These are phyloP conservation scores for Phoma sp. DNA, from an alignment of 2,329 filamentous ascomycete genomes.

Conservation along the genomic window DNA sequence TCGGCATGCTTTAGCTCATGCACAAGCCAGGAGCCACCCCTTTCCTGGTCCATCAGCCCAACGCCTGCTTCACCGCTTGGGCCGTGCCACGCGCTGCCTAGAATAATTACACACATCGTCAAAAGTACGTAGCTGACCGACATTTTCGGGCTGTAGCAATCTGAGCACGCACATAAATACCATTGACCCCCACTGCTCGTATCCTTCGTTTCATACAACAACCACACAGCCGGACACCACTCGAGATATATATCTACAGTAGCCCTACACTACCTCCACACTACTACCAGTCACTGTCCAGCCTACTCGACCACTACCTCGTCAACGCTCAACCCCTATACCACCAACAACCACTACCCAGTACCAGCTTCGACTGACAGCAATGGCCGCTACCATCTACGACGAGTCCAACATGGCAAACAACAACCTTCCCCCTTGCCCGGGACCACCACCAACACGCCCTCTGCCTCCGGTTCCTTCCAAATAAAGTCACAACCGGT, in stretches of 20 bases:
- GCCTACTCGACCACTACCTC: slow-evolving; percentile 14
- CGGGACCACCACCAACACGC: slow-evolving; percentile 57
- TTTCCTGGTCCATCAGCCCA: slow-evolving; percentile 49
- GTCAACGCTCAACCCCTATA: slow-evolving; percentile 13
- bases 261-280: slow-evolving; percentile 19
- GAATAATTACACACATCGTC: slow-evolving; percentile 51
- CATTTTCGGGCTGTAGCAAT: slow-evolving; percentile 46
- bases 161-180: slow-evolving; percentile 52
- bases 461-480: slow-evolving; percentile 56
- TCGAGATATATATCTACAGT: slow-evolving; percentile 28
- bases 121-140: slow-evolving; percentile 51
- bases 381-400: slow-evolving; percentile 47
- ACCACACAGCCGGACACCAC: slow-evolving; percentile 30
- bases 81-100: slow-evolving; percentile 46
- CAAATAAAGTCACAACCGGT: slow-evolving; percentile 43
- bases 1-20: slow-evolving; percentile 46
- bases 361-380: slow-evolving; percentile 21
- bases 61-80: slow-evolving; percentile 51
- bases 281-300: slow-evolving; percentile 21
- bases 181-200: slow-evolving; percentile 37
- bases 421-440: slow-evolving; percentile 56
- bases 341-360: slow-evolving; percentile 8
- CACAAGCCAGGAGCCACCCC: slow-evolving; percentile 49
- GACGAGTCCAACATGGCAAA: slow-evolving; percentile 49
- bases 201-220: slow-evolving; percentile 43